Evolutionary conservation across 768 basidiomycete genomes (phyloP).

Genomic region (Termitomyces sp.): DNA sequence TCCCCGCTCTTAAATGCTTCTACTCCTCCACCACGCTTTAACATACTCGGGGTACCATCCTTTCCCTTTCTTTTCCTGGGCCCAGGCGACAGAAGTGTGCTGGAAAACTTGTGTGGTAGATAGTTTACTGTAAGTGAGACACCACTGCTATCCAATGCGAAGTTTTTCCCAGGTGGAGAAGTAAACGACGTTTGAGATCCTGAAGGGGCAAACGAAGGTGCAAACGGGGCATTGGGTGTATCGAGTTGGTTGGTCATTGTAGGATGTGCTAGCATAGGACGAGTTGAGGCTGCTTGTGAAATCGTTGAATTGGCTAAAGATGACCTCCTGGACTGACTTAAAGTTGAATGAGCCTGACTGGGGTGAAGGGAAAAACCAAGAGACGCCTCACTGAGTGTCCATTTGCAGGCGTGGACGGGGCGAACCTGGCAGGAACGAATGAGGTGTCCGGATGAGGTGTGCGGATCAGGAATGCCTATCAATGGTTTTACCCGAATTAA

Average conservation of each 20-base stretch:
- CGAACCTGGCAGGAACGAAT: not conserved
- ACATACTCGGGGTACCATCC: constrained; percentile 26
- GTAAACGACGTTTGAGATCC: constrained; percentile 7
- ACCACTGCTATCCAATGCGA: constrained; percentile 10
- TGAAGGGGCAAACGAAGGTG: constrained; percentile 13
- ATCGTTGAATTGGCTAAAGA: constrained; percentile 16
- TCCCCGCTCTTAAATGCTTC: constrained; percentile 58
- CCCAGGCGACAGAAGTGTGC: constrained; percentile 34
- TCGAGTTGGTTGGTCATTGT: constrained; percentile 12
- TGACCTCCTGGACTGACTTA: constrained; percentile 15
- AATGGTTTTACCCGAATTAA: not conserved
- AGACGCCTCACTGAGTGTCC: constrained; percentile 14
- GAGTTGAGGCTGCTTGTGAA: constrained; percentile 15
- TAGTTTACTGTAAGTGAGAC: constrained; percentile 57
- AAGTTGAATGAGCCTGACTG: constrained; percentile 2
- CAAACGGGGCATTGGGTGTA: constrained; percentile 13
- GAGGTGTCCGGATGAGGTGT: not conserved
- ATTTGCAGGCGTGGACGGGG: constrained; percentile 9
- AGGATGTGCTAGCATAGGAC: constrained; percentile 12
- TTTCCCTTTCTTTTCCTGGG: constrained; percentile 30
- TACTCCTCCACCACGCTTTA: constrained; percentile 63
- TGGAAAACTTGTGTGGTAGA: constrained; percentile 67
- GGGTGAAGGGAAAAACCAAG: not conserved
- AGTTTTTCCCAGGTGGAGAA: constrained; percentile 6
- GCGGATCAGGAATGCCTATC: not conserved